Base-by-base conservation (phyloP, 345 rosid species). In the Punica granatum region DNA sequence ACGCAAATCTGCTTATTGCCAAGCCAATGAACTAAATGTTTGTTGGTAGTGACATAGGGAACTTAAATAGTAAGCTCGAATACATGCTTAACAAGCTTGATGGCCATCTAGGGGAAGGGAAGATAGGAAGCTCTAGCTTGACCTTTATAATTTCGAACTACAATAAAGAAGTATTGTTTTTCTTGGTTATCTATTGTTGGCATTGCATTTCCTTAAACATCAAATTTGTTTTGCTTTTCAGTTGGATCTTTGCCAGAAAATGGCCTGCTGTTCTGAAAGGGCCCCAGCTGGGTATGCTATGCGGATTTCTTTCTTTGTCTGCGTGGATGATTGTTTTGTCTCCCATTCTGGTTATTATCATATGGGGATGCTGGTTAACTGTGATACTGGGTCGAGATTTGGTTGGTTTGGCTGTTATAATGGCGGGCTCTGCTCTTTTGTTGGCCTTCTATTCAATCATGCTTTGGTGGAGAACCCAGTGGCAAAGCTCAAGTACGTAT, bases 381-480 rank as follows among this genome's bases (percentile, higher is more conserved):
- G 80, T 82, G 54, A 82, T 86, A 72, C 76, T 92, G 75, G 90
- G 82, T 37, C 91, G 93, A 68, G 87, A 88, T 78, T 88, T 95
- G 68, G 77, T 95, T 82, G 99, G 99, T 51, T 86, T 94, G 76
- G 98, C 96, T 39, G 84, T 91, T 60, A 89, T 90, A 79, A 90
- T 95, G 98, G 98, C 97, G 64, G 99, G 97, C 65, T 87, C 88
- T 71, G 99, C 98, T 67, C 97, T 95, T 76, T 71, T 92, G 26
- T 72, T 95, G 83, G 96, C 99, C 43, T 95, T 92, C 82, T 92
- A 95, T 77, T 88, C 99, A 73, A 90, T 95, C 84, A 90, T 95
- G 97, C 93, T 92, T 66, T 92, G 99, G 99, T 95, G 94, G 98
- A 90, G 96, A 84, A 92, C 96, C 11, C 90, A 82, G 70, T 91